Percentiles rank a stretch among this genome's conserved stretches.
Conservation (phyloP, 345 rosid genomes). For the Hirschfeldia incana region DNA sequence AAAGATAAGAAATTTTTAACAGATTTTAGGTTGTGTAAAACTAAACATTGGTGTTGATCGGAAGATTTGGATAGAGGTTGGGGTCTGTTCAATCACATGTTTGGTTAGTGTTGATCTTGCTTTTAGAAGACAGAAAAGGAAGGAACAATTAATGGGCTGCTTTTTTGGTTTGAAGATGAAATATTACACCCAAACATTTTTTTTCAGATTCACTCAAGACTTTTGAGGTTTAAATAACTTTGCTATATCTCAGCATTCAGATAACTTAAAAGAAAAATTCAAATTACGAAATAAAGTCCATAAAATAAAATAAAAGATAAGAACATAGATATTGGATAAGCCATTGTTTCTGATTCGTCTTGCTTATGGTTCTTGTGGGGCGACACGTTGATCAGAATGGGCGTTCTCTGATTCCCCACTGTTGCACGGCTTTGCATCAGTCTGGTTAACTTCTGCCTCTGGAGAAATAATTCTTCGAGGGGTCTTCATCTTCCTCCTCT, state of each 20-base stretch:
- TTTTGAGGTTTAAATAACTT: neutral
- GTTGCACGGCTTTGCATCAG: neutral
- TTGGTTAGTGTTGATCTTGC: neutral
- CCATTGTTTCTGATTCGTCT: neutral
- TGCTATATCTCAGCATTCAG: neutral
- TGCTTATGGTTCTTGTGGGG: neutral
- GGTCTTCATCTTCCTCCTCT: neutral
- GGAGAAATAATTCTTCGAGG: neutral
- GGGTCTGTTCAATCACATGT: neutral
- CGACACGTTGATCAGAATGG: neutral
- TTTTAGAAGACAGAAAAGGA: neutral
- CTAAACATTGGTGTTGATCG: neutral
- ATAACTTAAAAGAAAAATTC: neutral
- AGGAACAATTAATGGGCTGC: neutral
- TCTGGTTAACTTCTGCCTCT: neutral
- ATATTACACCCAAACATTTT: neutral
- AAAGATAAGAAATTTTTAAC: neutral
- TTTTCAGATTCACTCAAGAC: neutral
- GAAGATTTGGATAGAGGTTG: neutral
- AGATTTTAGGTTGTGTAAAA: neutral
- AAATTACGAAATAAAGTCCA: neutral
- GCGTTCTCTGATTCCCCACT: neutral
- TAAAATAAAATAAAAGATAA: neutral
- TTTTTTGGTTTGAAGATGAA: neutral
- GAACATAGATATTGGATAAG: neutral